phyloP scores from a whole-genome alignment of 2,329 filamentous ascomycete genomes.

The Xylariaceae sp. region DNA sequence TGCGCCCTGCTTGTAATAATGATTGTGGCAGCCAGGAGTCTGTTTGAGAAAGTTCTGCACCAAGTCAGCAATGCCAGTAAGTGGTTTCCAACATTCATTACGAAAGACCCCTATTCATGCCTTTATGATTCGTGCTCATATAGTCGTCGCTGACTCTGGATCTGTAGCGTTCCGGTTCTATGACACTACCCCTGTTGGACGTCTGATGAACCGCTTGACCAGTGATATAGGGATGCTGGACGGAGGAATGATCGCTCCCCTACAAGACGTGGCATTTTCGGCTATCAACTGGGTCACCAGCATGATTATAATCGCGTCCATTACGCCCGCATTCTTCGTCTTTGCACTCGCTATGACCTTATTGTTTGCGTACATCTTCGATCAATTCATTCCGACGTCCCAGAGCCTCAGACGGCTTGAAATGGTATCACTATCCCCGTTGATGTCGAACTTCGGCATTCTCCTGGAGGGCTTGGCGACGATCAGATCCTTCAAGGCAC shows the following conservation, averaged over 20 bases:
- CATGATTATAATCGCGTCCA: constrained; percentile 70
- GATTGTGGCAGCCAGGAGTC: constrained; percentile 67
- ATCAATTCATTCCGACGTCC: constrained; percentile 73
- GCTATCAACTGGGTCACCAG: constrained; percentile 67
- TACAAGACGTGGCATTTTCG: constrained; percentile 66
- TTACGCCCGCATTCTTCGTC: constrained; percentile 70
- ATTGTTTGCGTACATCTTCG: constrained; percentile 68
- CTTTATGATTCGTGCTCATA: too few relatives aligned
- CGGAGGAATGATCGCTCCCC: constrained; percentile 71
- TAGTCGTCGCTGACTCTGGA: background rate
- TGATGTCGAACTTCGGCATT: constrained; percentile 90
- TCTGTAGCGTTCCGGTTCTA: constrained; percentile 71
- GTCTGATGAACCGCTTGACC: constrained; percentile 87
- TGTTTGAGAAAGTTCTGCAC: constrained; percentile 69
- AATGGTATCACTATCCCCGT: constrained; percentile 80
- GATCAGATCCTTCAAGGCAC: constrained; percentile 75
- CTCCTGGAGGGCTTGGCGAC: constrained; percentile 81
- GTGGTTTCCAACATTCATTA: background rate
- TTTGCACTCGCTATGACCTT: constrained; percentile 65
- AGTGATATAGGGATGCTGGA: constrained; percentile 88
- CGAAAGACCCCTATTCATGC: background rate
- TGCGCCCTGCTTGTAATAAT: constrained; percentile 69
- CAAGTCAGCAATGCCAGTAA: constrained; percentile 65
- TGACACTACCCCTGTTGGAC: constrained; percentile 81
- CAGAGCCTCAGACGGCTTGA: constrained; percentile 79